Evolutionary conservation across 1,139 yeast genomes (phyloP).

Genomic region (Nakaseomyces delphensis): DNA sequence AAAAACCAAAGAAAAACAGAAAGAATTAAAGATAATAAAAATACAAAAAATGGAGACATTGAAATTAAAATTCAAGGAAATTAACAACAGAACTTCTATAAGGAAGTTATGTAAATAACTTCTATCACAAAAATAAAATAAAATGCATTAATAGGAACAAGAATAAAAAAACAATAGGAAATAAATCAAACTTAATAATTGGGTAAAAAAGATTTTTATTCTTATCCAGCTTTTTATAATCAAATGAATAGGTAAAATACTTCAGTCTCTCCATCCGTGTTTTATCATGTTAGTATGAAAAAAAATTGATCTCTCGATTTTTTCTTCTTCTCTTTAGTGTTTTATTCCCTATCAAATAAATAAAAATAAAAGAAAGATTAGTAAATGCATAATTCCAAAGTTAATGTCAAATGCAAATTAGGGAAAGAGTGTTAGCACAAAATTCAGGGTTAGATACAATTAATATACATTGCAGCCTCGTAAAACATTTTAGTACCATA

Average conservation of each 20-base stretch:
- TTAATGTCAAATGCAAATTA: conserved; percentile 1
- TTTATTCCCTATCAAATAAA: conserved; percentile 4
- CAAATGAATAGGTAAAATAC: conserved; percentile 5
- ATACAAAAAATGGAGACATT: conserved; percentile 5
- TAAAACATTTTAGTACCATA: conserved; percentile 3
- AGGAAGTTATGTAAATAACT: conserved; percentile 4
- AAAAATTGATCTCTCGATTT: conserved; percentile 6
- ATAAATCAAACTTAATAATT: conserved; percentile 1
- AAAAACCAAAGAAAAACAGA: conserved; percentile 7
- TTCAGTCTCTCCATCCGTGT: conserved; percentile 6
- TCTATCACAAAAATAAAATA: conserved; percentile 6
- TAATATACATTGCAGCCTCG: conserved; percentile 6
- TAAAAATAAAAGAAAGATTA: not conserved
- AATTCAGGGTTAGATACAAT: conserved; percentile 4
- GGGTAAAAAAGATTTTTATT: conserved; percentile 4
- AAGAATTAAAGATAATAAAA: conserved; percentile 6
- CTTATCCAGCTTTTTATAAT: conserved; percentile 6
- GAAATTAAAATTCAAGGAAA: conserved; percentile 5
- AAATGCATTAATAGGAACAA: conserved; percentile 6
- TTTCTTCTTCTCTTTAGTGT: conserved; percentile 5
- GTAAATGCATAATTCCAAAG: not conserved
- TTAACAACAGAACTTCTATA: not conserved
- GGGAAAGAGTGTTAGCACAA: conserved; percentile 11
- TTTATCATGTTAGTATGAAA: conserved; percentile 4
- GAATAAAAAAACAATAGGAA: conserved; percentile 6